phyloP scores from a whole-genome alignment of 352 stramenopile genomes.

The Pythium dissotocum region DNA sequence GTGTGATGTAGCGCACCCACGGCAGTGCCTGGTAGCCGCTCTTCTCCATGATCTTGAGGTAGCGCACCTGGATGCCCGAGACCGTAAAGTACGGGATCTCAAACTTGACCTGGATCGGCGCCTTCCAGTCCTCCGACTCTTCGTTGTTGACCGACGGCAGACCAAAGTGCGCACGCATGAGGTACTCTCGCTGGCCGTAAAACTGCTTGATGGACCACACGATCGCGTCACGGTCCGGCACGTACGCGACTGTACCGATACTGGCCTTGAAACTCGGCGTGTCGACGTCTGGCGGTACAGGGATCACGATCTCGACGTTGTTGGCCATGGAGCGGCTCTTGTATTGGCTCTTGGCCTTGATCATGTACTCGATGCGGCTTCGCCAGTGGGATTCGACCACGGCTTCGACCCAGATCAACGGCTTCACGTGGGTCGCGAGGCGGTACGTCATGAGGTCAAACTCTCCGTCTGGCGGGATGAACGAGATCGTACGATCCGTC shows the following conservation, averaged over 20 bases:
- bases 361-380: constrained; percentile 98
- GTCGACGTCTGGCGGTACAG: constrained; percentile 98
- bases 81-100: constrained; percentile 96
- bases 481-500: constrained; percentile 99
- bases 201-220: constrained; percentile 99
- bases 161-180: constrained; percentile 99
- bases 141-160: constrained; percentile 95
- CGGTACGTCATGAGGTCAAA: constrained; percentile 99
- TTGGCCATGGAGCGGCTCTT: constrained; percentile 98
- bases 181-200: constrained; percentile 96
- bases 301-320: constrained; percentile 99
- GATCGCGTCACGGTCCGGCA: constrained; percentile 97
- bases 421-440: constrained; percentile 98
- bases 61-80: constrained; percentile 98
- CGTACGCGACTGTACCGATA: constrained; percentile 98
- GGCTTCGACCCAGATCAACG: constrained; percentile 98
- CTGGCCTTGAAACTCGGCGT: constrained; percentile 98
- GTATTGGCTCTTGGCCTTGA: constrained; percentile 98
- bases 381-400: constrained; percentile 98
- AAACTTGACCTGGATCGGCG: constrained; percentile 95
- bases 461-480: constrained; percentile 99
- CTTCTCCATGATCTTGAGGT: constrained; percentile 99
- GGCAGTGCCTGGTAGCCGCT: constrained; percentile 98
- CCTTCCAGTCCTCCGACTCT: constrained; percentile 88
- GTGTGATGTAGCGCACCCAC: constrained; percentile 99